Evolutionary conservation across 345 rosid species (phyloP).

Genomic region (Salix viminalis): DNA sequence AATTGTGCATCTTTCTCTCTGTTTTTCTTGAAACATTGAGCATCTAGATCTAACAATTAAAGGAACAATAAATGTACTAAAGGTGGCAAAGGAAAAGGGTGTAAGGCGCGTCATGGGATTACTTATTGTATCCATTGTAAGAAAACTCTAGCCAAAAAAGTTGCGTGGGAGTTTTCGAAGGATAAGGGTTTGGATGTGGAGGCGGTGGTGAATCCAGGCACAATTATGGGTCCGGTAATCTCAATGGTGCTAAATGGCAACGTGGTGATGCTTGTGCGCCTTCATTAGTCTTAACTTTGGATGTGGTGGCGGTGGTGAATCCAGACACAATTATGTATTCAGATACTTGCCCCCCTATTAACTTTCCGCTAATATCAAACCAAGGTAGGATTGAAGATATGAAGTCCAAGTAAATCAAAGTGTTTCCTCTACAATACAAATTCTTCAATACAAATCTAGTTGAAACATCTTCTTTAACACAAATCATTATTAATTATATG

Average conservation of each 20-base stretch:
- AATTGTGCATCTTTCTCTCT: not conserved
- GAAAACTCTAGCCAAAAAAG: conserved; percentile 87
- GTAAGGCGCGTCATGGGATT: conserved; percentile 39
- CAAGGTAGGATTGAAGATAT: too few relatives aligned
- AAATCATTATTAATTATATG: too few relatives aligned
- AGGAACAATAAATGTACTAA: conserved; percentile 74
- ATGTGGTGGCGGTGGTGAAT: too few relatives aligned
- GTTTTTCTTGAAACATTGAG: conserved; percentile 48
- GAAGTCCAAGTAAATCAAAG: too few relatives aligned
- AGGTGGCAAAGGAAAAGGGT: conserved; percentile 69
- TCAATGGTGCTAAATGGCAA: conserved; percentile 71
- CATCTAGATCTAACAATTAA: conserved; percentile 82
- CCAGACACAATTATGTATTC: too few relatives aligned
- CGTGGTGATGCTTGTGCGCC: conserved; percentile 83
- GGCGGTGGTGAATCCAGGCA: conserved; percentile 79
- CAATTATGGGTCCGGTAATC: conserved; percentile 86
- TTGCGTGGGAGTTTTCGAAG: conserved; percentile 80
- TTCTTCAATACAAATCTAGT: too few relatives aligned
- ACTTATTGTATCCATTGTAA: conserved; percentile 87
- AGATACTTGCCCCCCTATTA: too few relatives aligned
- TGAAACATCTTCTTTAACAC: too few relatives aligned
- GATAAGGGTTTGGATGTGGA: conserved; percentile 77
- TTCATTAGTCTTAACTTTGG: conserved; percentile 15
- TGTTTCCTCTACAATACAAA: too few relatives aligned
- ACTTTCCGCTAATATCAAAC: too few relatives aligned